Base-by-base conservation (phyloP, 2,329 filamentous ascomycete species). In the Xylaria sp. region DNA sequence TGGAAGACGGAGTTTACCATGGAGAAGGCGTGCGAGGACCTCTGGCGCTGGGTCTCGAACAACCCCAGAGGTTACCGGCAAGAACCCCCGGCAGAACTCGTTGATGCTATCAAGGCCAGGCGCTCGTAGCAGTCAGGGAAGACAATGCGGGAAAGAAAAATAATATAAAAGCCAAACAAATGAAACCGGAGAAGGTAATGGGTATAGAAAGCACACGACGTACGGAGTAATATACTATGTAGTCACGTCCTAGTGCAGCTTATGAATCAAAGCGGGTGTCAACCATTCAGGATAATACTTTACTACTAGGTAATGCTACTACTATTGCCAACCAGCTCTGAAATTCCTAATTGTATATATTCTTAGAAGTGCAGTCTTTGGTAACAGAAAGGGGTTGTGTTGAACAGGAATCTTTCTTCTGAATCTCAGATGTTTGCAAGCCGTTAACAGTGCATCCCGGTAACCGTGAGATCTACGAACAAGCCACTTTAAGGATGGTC, bases 31-130 rank as follows among this genome's bases (percentile, higher is more conserved):
- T 99, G 94, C 74, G 85, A 87, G 68, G 92, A 99, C 76, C 81
- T 99, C 66, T 99, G 94, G 94, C 87, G 86, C 71, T 99, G 94
- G 94, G 96, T 95, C 13, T 83, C 89, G 78, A 97, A 97, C 78
- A 97, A 97, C 79, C 94, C 94, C 23, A 86, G 92, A 77, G 94
- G 94, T 19, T 97, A 97, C 79, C 84, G 90, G 66, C 92, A 97
- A 78, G 82, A 92, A 66, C 91, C 93, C n/a, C 93, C 94, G 0
- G 82, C 89, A 66, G 86, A 89, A 76, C 82, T 97, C 69, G 72
- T 97, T 54, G 87, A 88, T 62, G 80, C 78, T 52, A 67, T 87
- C 65, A 84, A 87, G 77, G 62, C 61, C 47, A 69, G 69, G 58
- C 58, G 59, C 5, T 70, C 70, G 59, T 70, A 35, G 65, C 30